Evolutionary conservation across 768 basidiomycete genomes (phyloP).

Genomic region (Pilatotrama ljubarskyi): DNA sequence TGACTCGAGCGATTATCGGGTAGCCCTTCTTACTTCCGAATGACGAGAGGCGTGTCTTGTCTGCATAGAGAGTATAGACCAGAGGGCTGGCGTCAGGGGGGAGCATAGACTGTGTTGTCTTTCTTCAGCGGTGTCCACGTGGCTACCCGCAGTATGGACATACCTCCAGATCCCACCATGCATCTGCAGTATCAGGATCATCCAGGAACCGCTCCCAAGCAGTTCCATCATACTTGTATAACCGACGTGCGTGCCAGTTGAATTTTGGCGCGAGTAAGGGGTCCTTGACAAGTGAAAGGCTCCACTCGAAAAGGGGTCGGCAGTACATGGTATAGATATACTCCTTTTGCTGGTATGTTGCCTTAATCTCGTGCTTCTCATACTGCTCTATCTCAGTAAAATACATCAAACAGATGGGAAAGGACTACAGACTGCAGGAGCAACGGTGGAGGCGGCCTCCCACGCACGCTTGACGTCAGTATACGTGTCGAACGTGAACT

Average conservation of each 20-base stretch:
- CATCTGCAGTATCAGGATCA: slow-evolving; percentile 41
- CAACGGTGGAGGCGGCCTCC: slow-evolving; percentile 4
- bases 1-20: slow-evolving; percentile 19
- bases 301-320: slow-evolving; percentile 32
- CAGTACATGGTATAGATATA: slow-evolving; percentile 25
- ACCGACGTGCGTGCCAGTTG: slow-evolving; percentile 35
- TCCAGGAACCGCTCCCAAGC: slow-evolving; percentile 32
- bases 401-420: not conserved
- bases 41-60: slow-evolving; percentile 22
- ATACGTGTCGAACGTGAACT: slow-evolving; percentile 24
- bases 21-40: slow-evolving; percentile 27
- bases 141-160: too few relatives aligned
- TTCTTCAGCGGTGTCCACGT: too few relatives aligned
- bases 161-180: slow-evolving; percentile 42
- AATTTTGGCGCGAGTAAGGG: slow-evolving; percentile 25
- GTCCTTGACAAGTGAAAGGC: slow-evolving; percentile 31
- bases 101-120: too few relatives aligned
- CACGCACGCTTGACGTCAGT: slow-evolving; percentile 26
- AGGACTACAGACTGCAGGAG: slow-evolving; percentile 14
- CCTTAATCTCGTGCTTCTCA: not conserved
- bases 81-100: too few relatives aligned
- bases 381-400: not conserved
- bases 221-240: slow-evolving; percentile 31
- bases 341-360: slow-evolving; percentile 15
- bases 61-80: slow-evolving; percentile 26